Base-by-base conservation (phyloP, 441 rosid species). In the Capsella rubella region DNA sequence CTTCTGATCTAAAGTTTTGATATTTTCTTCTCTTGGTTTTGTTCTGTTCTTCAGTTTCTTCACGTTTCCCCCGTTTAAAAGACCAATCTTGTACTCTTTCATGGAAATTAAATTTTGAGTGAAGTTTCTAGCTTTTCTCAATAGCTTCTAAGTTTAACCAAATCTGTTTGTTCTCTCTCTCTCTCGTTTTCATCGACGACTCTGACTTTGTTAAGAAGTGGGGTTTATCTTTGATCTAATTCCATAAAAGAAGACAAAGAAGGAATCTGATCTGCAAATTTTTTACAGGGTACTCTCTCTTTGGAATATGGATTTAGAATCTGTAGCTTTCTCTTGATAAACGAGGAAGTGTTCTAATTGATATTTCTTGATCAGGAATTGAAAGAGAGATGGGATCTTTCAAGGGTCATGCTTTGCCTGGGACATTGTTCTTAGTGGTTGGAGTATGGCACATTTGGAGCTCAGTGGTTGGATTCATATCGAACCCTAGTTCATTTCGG, bases 401-500 rank as follows among this genome's bases (percentile, higher is more conserved):
- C 82, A 85, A 88, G 74, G 99, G 99, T 27, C 99, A 94, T 83
- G 95, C 72, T 78, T 59, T 94, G 46, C 99, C 99, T 0, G 99
- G 99, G 42, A 81, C 97, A 14, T 65, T 94, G 83, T 94, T 94
- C 68, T 72, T 92, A 9, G 61, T 86, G 56, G 84, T 94, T 59
- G 97, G 97, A 53, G 72, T 87, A 1, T 94, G 99, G 99, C 99
- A 92, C 78, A 76, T 85, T 42, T 92, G 97, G 97, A 78, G 93
- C 74, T 78, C 91, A 50, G 78, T 92, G 72, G 70, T 87, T 77
- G 75, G 97, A 37, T 84, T 80, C 76, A 82, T 72, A 42, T 81
- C 90, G 4, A 84, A 88, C 60, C 97, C 99, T 12, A 86, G 78
- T 66, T 78, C 87, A 7, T 92, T 88, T 74, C 86, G 89, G 39